Percentiles rank a stretch among this genome's conserved stretches.
These are phyloP conservation scores for Coleophoma cylindrospora DNA, from an alignment of 2,329 filamentous ascomycete species.

Conservation along the genomic window DNA sequence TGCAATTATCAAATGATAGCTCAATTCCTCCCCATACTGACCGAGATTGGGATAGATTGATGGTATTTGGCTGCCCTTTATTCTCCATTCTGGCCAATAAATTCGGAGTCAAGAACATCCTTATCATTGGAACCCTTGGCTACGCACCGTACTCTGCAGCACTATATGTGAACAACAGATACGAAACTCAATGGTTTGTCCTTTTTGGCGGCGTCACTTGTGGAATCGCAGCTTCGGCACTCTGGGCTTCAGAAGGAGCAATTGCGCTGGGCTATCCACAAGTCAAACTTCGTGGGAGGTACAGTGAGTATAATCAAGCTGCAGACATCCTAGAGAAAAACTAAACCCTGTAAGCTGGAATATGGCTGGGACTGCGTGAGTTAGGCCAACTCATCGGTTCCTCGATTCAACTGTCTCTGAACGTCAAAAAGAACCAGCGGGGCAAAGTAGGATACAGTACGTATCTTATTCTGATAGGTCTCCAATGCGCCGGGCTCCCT, in stretches of 20 bases:
- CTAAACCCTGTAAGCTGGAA: slow-evolving; percentile 40
- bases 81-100: slow-evolving; percentile 57
- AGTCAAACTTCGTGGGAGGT: slow-evolving; percentile 57
- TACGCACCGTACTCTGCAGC: slow-evolving; percentile 67
- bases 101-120: slow-evolving; percentile 63
- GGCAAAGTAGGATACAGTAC: slow-evolving; percentile 65
- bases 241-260: slow-evolving; percentile 70
- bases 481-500: slow-evolving; percentile 60
- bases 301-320: slow-evolving; percentile 25
- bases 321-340: neutral
- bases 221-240: slow-evolving; percentile 54
- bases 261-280: slow-evolving; percentile 69
- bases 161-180: slow-evolving; percentile 66
- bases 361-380: slow-evolving; percentile 57
- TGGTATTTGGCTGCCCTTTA: slow-evolving; percentile 65
- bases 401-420: slow-evolving; percentile 64
- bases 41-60: slow-evolving; percentile 42
- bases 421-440: slow-evolving; percentile 47
- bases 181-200: slow-evolving; percentile 61
- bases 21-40: no score
- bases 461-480: slow-evolving; percentile 63
- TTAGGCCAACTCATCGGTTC: slow-evolving; percentile 65
- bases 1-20: slow-evolving; percentile 3
- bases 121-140: slow-evolving; percentile 65
- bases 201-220: slow-evolving; percentile 64